phyloP scores from a whole-genome alignment of 768 basidiomycete genomes.

The Daedalea quercina region DNA sequence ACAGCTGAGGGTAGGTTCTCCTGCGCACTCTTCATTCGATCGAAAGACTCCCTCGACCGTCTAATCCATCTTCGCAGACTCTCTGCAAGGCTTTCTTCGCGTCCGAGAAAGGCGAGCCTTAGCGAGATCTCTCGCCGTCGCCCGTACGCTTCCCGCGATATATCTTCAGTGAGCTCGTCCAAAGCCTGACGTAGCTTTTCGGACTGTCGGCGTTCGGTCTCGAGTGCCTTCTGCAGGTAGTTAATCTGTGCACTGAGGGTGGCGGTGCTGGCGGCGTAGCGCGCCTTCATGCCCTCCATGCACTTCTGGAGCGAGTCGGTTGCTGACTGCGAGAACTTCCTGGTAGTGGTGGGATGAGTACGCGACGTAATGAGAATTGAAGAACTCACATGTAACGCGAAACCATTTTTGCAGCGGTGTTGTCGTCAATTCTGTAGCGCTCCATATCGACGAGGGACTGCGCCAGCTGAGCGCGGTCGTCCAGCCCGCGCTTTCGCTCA shows the following conservation, averaged over 20 bases:
- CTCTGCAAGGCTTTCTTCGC: slow-evolving; percentile 59
- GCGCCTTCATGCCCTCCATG: slow-evolving; percentile 47
- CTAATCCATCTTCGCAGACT: slow-evolving; percentile 51
- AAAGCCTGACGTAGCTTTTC: slow-evolving; percentile 51
- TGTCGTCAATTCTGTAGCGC: slow-evolving; percentile 54
- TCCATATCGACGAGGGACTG: slow-evolving; percentile 45
- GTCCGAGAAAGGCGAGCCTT: slow-evolving; percentile 50
- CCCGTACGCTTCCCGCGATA: slow-evolving; percentile 66
- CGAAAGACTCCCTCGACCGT: slow-evolving; percentile 37
- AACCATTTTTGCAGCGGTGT: slow-evolving; percentile 77
- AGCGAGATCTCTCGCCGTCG: slow-evolving; percentile 65
- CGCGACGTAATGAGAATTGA: not conserved
- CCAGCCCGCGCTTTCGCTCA: slow-evolving; percentile 35
- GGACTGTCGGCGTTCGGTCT: slow-evolving; percentile 34
- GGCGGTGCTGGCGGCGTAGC: slow-evolving; percentile 54
- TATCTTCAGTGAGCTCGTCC: slow-evolving; percentile 65
- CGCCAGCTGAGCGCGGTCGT: slow-evolving; percentile 40
- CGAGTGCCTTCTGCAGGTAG: slow-evolving; percentile 36
- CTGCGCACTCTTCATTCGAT: slow-evolving; percentile 9
- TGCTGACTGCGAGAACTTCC: slow-evolving; percentile 80
- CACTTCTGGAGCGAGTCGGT: slow-evolving; percentile 60
- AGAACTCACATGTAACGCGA: slow-evolving; percentile 71
- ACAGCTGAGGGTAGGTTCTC: slow-evolving; percentile 6
- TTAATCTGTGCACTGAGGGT: slow-evolving; percentile 50
- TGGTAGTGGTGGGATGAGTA: slow-evolving; percentile 20